Evolutionary conservation across 305 asterid species (phyloP).

Genomic region (Fraxinus greggii): DNA sequence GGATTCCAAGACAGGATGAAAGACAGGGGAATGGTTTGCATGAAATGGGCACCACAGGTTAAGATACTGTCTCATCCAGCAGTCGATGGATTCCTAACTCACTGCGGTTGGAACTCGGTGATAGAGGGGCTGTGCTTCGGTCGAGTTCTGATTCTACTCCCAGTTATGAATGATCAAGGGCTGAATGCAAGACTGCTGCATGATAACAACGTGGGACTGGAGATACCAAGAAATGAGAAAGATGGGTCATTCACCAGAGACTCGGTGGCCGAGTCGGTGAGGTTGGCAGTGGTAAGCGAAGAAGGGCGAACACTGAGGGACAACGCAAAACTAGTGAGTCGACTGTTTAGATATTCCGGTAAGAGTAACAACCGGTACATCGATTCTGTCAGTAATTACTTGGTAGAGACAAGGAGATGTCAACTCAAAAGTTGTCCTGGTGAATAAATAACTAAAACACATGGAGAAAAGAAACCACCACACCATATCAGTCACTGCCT

Average conservation of each 20-base stretch:
- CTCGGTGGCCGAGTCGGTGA: constrained; percentile 48
- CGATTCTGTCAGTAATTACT: constrained; percentile 29
- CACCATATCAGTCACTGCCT: neutral
- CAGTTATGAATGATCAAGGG: constrained; percentile 88
- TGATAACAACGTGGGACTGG: constrained; percentile 51
- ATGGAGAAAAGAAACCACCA: neutral
- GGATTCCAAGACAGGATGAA: constrained; percentile 48
- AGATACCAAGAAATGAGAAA: constrained; percentile 43
- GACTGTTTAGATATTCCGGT: constrained; percentile 37
- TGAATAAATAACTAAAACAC: neutral
- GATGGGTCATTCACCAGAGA: constrained; percentile 53
- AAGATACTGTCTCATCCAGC: constrained; percentile 58
- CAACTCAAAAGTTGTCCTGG: constrained; percentile 3
- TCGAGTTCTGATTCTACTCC: constrained; percentile 63
- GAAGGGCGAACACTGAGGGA: constrained; percentile 43
- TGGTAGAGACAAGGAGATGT: constrained; percentile 26
- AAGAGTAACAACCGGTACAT: constrained; percentile 30
- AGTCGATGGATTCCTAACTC: constrained; percentile 70
- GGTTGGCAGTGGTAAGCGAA: constrained; percentile 44
- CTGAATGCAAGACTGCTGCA: constrained; percentile 64
- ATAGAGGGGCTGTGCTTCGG: constrained; percentile 69
- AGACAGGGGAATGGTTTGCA: constrained; percentile 45
- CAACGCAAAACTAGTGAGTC: constrained; percentile 42
- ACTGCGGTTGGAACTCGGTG: constrained; percentile 91
- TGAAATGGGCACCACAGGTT: constrained; percentile 80